These are phyloP conservation scores for Crataegus laevigata DNA, from an alignment of 306 rosid species.

Conservation along the genomic window DNA sequence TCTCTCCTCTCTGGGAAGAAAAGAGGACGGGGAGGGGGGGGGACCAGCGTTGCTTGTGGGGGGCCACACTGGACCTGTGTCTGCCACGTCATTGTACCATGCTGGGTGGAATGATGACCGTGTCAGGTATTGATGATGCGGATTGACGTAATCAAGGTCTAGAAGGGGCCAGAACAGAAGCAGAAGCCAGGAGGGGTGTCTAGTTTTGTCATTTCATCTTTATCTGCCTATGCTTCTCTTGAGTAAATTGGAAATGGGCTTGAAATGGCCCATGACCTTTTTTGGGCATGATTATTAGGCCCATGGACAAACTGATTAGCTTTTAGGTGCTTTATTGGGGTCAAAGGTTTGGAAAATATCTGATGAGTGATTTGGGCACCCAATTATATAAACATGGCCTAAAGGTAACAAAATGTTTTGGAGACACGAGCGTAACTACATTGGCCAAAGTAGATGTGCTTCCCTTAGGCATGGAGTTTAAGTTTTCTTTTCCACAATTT, in stretches of 20 bases:
- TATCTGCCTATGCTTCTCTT: neutral
- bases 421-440: no score
- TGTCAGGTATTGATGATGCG: conserved; percentile 25
- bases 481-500: neutral
- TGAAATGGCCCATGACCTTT: neutral
- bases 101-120: conserved; percentile 21
- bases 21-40: neutral
- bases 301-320: neutral
- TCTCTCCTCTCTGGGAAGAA: neutral
- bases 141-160: neutral
- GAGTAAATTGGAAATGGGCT: neutral
- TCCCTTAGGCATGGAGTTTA: neutral
- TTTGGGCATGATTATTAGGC: neutral
- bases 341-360: neutral
- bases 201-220: neutral
- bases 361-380: neutral
- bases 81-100: conserved; percentile 15
- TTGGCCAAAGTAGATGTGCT: neutral
- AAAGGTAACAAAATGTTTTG: neutral
- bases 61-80: neutral
- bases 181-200: neutral
- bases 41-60: neutral
- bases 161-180: no score
- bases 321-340: neutral
- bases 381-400: neutral